These are phyloP conservation scores for Penicillium antarcticum DNA, from an alignment of 495 filamentous ascomycete species.

Conservation along the genomic window DNA sequence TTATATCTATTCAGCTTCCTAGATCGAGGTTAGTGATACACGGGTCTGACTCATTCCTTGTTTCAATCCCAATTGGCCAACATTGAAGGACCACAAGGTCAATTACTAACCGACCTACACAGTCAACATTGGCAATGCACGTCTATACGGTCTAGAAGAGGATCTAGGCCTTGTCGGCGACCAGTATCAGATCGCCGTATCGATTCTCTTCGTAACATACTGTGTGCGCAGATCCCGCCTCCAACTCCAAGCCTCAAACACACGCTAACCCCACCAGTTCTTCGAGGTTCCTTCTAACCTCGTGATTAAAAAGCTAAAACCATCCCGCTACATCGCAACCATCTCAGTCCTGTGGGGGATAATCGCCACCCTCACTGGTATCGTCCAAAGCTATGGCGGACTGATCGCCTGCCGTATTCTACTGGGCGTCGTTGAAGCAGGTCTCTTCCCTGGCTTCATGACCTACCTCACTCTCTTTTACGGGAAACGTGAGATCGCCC, in stretches of 20 bases:
- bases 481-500: constrained; percentile 66
- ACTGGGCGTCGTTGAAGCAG: constrained; percentile 55
- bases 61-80: neutral
- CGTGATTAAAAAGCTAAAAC: constrained; percentile 75
- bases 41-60: constrained; percentile 16
- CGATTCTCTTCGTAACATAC: constrained; percentile 72
- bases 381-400: constrained; percentile 56
- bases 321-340: constrained; percentile 64
- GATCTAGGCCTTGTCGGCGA: constrained; percentile 60
- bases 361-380: constrained; percentile 65
- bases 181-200: constrained; percentile 68
- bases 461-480: constrained; percentile 77
- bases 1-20: constrained; percentile 65
- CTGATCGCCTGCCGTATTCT: constrained; percentile 54
- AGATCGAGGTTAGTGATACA: constrained; percentile 47
- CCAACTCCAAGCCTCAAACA: neutral
- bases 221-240: constrained; percentile 33
- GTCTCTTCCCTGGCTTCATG: constrained; percentile 53
- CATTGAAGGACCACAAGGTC: neutral
- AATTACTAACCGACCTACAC: constrained; percentile 17
- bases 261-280: constrained; percentile 19
- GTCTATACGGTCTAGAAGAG: constrained; percentile 64
- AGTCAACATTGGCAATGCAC: constrained; percentile 78
- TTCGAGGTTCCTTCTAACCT: constrained; percentile 61
- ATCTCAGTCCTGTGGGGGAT: constrained; percentile 66